A percentile compares a stretch with the other conserved stretches of the same genome.
Evolutionary conservation across 768 basidiomycete species (phyloP).

Genomic region (Hygrocybe coccinea): DNA sequence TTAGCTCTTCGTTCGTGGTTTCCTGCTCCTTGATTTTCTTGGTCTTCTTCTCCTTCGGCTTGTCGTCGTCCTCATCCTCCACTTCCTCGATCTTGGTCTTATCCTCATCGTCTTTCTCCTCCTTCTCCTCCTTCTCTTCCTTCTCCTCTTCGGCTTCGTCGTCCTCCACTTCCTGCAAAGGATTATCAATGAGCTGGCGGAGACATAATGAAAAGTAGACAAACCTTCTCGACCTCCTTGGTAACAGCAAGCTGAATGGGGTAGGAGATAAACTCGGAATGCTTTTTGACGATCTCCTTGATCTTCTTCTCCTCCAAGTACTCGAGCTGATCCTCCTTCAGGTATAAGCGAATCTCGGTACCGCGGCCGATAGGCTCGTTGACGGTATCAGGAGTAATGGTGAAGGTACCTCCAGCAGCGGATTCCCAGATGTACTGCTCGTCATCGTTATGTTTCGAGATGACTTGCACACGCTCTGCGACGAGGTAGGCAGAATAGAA

Average conservation of each 20-base stretch:
- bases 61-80: slow-evolving; percentile 77
- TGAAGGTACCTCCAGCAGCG: slow-evolving; percentile 99
- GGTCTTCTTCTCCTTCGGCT: slow-evolving; percentile 86
- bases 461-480: slow-evolving; percentile 95
- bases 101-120: slow-evolving; percentile 65
- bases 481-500: slow-evolving; percentile 99
- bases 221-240: slow-evolving; percentile 98
- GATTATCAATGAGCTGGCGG: slow-evolving; percentile 7
- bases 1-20: slow-evolving; percentile 92
- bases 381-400: slow-evolving; percentile 89
- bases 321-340: slow-evolving; percentile 99
- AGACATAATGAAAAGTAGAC: slow-evolving; percentile 18
- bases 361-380: slow-evolving; percentile 92
- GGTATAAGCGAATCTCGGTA: slow-evolving; percentile 82
- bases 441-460: slow-evolving; percentile 99
- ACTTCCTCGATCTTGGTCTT: slow-evolving; percentile 80
- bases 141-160: slow-evolving; percentile 70
- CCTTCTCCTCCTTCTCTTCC: slow-evolving; percentile 57
- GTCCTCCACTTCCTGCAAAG: slow-evolving; percentile 75
- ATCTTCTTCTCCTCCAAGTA: slow-evolving; percentile 99
- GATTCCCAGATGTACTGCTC: slow-evolving; percentile 99
- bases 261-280: slow-evolving; percentile 99
- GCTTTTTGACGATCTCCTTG: slow-evolving; percentile 99
- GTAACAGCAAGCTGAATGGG: slow-evolving; percentile 97
- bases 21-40: slow-evolving; percentile 91